These are phyloP conservation scores for Ganoderma resinaceum DNA, from an alignment of 1,284 basidiomycete genomes.

Conservation along the genomic window DNA sequence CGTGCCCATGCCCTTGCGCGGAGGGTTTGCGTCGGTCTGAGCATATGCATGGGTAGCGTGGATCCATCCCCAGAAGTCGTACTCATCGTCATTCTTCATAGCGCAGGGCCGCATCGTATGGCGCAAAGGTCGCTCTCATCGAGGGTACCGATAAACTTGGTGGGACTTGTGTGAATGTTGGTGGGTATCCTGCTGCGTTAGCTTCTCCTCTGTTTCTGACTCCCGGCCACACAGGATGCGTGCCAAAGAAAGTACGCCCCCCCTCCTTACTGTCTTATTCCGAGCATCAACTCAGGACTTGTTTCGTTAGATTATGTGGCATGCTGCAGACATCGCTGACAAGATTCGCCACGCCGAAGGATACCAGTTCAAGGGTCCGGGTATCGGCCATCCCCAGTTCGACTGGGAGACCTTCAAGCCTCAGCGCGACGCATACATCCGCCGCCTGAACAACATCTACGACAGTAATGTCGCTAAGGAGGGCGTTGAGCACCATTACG, in stretches of 20 bases:
- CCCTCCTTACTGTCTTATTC: slow-evolving; percentile 2
- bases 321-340: slow-evolving; percentile 93
- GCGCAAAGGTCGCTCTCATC: slow-evolving; percentile 92
- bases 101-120: slow-evolving; percentile 92
- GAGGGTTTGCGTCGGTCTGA: background rate
- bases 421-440: slow-evolving; percentile 96
- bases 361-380: slow-evolving; percentile 76
- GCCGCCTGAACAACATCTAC: slow-evolving; percentile 92
- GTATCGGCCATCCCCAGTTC: slow-evolving; percentile 68
- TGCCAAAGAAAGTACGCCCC: slow-evolving; percentile 79
- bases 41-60: background rate
- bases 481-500: slow-evolving; percentile 88
- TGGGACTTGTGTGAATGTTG: slow-evolving; percentile 97
- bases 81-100: slow-evolving; percentile 37
- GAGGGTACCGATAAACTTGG: slow-evolving; percentile 84
- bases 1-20: too few species aligned
- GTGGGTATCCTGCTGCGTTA: slow-evolving; percentile 52
- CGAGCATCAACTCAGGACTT: background rate
- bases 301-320: slow-evolving; percentile 95
- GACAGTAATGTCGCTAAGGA: slow-evolving; percentile 90
- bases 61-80: background rate
- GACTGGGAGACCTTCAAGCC: slow-evolving; percentile 93
- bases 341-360: slow-evolving; percentile 77
- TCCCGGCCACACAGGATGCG: slow-evolving; percentile 64
- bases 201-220: slow-evolving; percentile 2